Evolutionary conservation across 352 stramenopile species (phyloP), one percentile per base, ranked within the genome.

Genomic region (Pilasporangium apinafurcum): DNA sequence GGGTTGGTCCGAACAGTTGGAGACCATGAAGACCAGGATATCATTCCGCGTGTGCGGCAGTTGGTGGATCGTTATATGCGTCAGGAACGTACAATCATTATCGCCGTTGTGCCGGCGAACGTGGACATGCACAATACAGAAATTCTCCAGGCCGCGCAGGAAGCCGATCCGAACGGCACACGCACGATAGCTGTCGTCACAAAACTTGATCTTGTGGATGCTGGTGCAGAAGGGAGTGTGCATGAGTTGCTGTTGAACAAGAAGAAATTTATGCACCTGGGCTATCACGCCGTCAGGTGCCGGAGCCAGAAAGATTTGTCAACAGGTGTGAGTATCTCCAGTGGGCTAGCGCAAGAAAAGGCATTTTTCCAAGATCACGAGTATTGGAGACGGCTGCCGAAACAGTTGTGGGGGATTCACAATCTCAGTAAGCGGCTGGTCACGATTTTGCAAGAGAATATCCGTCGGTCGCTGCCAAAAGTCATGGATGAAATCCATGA

Each of bases 211-310:
- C 61, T 95, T 31, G 86, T 96, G 36, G 81, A 95, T 68, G 51
- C 53, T 48, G 86, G 83, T 7, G 83, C 62, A 14, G 80, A 96
- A 56, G 21, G 40, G 16, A 49, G 65, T 28, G 73, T 96, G 1
- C 59, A 82, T 29, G 65, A 94, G 7, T 61, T 95, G 18, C 44
- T 96, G 32, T 36, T 82, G 8, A 90, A 89, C 51, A 62, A 66
- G 27, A 91, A 83, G 53, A 86, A 86, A 38, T 41, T 55, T 3
- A 79, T 83, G 44, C 42, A 56, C 24, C 49, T 87, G 8, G 77
- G 79, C 6, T 95, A 93, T 51, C 84, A 95, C 47, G 83, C 87
- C n/a, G 70, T 93, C 21, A 94, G 93, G 60, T 89, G 79, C 31
- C 66, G 83, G 13, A 84, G 68, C 25, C 83, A 95, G 40, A 66